Conservation (phyloP, 176 grass and related monocot species). For the Alopecurus myosuroides region DNA sequence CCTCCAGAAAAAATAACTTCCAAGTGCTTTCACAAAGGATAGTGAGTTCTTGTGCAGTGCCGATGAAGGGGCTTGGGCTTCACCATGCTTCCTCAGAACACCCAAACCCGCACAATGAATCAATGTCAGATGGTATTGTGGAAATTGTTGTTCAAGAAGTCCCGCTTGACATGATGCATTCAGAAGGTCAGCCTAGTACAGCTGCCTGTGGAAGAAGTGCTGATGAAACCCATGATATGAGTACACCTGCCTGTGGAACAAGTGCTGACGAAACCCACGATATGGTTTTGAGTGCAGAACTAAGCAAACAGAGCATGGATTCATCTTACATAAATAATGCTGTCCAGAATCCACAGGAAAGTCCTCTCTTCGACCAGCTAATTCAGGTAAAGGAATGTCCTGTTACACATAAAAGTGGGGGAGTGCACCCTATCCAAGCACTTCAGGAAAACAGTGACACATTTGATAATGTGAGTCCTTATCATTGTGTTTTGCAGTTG, state of each 20-base stretch:
- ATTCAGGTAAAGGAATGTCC: neutral
- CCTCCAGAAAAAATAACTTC: neutral
- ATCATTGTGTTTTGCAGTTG: conserved; percentile 4
- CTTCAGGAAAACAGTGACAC: neutral
- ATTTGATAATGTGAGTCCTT: conserved; percentile 18
- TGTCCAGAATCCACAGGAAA: conserved; percentile 1
- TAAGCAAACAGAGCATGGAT: conserved; percentile 21
- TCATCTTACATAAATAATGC: neutral
- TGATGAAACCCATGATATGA: too few species aligned
- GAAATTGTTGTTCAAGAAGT: conserved; percentile 17
- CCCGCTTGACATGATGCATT: conserved; percentile 5
- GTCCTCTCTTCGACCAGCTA: neutral
- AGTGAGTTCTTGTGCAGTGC: neutral
- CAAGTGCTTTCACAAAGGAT: conserved; percentile 16
- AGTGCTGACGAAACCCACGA: too few species aligned
- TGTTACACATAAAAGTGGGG: neutral
- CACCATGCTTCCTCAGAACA: conserved; percentile 14
- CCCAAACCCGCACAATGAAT: neutral
- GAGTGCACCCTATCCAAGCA: conserved; percentile 14
- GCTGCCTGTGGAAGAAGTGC: neutral
- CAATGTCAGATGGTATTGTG: neutral
- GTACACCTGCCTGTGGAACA: too few species aligned
- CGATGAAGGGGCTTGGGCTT: neutral
- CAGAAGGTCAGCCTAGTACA: conserved; percentile 20
- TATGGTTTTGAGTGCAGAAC: neutral